Evolutionary conservation across 805 yeast species (phyloP).

Genomic region (Candida verbasci): DNA sequence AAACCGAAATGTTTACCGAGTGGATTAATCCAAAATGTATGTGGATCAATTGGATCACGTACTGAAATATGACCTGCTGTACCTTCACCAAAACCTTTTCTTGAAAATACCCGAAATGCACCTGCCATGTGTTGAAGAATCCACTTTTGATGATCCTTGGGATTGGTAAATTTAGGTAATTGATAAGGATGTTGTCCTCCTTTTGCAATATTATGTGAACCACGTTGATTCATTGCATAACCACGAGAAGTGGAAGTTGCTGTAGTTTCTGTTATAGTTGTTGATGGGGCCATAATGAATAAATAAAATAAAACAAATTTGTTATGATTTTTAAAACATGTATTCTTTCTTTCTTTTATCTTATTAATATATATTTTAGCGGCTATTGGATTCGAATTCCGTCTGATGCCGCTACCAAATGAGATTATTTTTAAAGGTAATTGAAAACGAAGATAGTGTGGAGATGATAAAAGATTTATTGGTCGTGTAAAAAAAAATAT

Average conservation of each 20-base stretch:
- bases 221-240: slow-evolving; percentile 39
- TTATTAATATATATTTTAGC: too few species aligned
- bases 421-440: too few species aligned
- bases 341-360: too few species aligned
- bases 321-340: too few species aligned
- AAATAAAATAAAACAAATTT: too few species aligned
- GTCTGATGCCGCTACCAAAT: too few species aligned
- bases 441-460: too few species aligned
- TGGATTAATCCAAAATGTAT: slow-evolving; percentile 88
- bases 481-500: too few species aligned
- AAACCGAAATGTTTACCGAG: slow-evolving; percentile 66
- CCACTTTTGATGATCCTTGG: slow-evolving; percentile 49
- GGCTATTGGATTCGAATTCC: too few species aligned
- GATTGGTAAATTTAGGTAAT: slow-evolving; percentile 50
- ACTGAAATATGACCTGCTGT: slow-evolving; percentile 83
- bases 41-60: slow-evolving; percentile 77
- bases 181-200: slow-evolving; percentile 50
- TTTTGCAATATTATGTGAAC: slow-evolving; percentile 57
- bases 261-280: slow-evolving; percentile 3
- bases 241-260: slow-evolving; percentile 26
- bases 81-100: slow-evolving; percentile 74
- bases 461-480: too few species aligned
- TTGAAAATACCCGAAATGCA: slow-evolving; percentile 78
- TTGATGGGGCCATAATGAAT: slow-evolving; percentile 5
- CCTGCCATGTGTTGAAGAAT: slow-evolving; percentile 74